phyloP scores from a whole-genome alignment of 2,329 filamentous ascomycete species.

The Aspergillus fumigatus region DNA sequence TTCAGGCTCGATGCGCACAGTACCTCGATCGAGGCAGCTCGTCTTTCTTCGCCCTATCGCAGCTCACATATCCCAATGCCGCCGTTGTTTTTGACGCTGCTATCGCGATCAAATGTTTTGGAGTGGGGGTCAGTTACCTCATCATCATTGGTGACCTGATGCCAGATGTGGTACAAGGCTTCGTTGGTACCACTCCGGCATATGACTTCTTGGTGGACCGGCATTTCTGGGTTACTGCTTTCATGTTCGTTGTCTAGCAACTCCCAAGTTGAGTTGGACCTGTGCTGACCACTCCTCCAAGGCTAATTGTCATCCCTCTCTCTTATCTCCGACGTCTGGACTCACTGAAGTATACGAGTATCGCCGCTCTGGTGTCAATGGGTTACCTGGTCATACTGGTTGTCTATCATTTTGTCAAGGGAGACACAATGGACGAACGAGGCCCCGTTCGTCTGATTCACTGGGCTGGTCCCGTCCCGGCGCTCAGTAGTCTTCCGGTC shows the following conservation, averaged over 20 bases:
- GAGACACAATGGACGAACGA: conserved; percentile 69
- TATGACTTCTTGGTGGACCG: conserved; percentile 77
- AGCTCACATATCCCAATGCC: conserved; percentile 94
- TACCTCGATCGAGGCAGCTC: conserved; percentile 86
- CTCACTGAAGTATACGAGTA: conserved; percentile 93
- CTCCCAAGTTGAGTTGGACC: background rate
- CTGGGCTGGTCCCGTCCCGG: conserved; percentile 74
- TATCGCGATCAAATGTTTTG: conserved; percentile 97
- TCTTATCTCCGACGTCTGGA: conserved; percentile 88
- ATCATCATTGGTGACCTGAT: conserved; percentile 99
- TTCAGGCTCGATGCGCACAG: conserved; percentile 86
- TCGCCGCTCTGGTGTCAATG: conserved; percentile 87
- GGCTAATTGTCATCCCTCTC: conserved; percentile 86
- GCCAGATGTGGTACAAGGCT: conserved; percentile 85
- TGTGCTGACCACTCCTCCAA: conserved; percentile 30
- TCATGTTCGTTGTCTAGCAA: conserved; percentile 59
- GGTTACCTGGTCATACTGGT: conserved; percentile 91
- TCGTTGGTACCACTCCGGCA: conserved; percentile 60
- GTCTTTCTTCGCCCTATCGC: conserved; percentile 94
- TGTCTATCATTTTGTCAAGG: conserved; percentile 79
- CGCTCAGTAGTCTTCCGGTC: conserved; percentile 82
- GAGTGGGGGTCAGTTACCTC: conserved; percentile 92
- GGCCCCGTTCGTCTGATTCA: conserved; percentile 70
- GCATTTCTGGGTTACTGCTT: conserved; percentile 96
- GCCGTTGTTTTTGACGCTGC: conserved; percentile 93